Percentiles rank a stretch among this genome's conserved stretches.
These are phyloP conservation scores for Hanseniaspora occidentalis DNA, from an alignment of 805 yeast species.

Conservation along the genomic window DNA sequence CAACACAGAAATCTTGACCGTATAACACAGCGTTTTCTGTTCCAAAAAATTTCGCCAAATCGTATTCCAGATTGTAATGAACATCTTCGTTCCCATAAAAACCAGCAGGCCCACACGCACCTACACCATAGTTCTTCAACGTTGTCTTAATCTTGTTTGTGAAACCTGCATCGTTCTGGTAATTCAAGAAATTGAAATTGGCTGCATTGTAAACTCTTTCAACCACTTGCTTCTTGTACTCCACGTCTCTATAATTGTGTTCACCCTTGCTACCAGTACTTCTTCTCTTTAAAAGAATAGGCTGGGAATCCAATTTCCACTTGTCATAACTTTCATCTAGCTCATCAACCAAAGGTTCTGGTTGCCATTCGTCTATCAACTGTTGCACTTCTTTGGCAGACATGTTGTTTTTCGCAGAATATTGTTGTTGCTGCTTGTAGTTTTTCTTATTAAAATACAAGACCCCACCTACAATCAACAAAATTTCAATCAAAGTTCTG, in stretches of 20 bases:
- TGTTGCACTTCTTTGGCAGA: constrained; percentile 61
- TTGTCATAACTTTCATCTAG: constrained; percentile 14
- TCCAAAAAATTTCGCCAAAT: constrained; percentile 61
- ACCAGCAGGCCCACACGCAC: constrained; percentile 97
- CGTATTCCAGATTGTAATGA: constrained; percentile 68
- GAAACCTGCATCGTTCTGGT: constrained; percentile 31
- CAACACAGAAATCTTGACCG: constrained; percentile 85
- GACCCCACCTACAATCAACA: constrained; percentile 68
- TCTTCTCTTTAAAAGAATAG: constrained; percentile 10
- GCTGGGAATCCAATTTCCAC: constrained; percentile 39
- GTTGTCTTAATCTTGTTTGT: constrained; percentile 34
- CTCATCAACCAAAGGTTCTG: constrained; percentile 64
- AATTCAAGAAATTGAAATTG: constrained; percentile 56
- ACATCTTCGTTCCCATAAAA: constrained; percentile 93
- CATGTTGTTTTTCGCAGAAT: constrained; percentile 34
- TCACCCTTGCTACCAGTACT: constrained; percentile 2
- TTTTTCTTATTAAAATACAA: constrained; percentile 60
- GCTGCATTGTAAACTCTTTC: constrained; percentile 47
- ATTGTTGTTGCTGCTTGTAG: constrained; percentile 61
- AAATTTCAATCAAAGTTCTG: constrained; percentile 70
- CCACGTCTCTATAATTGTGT: constrained; percentile 11
- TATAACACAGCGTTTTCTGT: constrained; percentile 72
- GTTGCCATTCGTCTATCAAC: constrained; percentile 82
- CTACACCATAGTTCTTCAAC: constrained; percentile 73
- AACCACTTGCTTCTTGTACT: neutral